These are phyloP conservation scores for Cydonia oblonga DNA, from an alignment of 331 rosid genomes.

Conservation along the genomic window DNA sequence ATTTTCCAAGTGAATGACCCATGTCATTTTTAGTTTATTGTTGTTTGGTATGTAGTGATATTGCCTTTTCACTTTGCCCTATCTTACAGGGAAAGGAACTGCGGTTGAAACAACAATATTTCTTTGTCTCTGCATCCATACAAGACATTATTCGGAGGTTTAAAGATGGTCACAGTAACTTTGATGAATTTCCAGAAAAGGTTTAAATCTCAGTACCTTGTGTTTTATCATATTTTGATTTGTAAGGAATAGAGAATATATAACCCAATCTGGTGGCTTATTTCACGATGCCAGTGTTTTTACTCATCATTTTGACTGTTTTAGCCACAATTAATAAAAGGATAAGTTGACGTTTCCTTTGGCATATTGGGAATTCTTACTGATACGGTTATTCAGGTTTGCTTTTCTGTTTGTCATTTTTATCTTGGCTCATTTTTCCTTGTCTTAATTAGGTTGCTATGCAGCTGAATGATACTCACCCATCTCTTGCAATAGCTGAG, in stretches of 20 bases:
- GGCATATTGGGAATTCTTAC: background rate
- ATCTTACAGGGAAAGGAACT: slow-evolving; percentile 64
- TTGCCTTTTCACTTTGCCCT: background rate
- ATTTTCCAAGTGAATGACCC: background rate
- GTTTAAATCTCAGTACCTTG: slow-evolving; percentile 19
- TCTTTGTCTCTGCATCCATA: slow-evolving; percentile 68
- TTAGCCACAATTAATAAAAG: background rate
- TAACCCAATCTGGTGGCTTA: background rate
- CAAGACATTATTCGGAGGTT: slow-evolving; percentile 70
- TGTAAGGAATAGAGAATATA: background rate
- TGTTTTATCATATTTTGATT: background rate
- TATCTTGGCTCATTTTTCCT: slow-evolving; percentile 10
- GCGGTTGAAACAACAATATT: slow-evolving; percentile 62
- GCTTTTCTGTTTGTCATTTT: background rate
- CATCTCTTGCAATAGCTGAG: slow-evolving; percentile 62
- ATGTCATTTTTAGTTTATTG: background rate
- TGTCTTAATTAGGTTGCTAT: slow-evolving; percentile 44
- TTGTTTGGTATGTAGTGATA: background rate
- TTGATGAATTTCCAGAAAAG: slow-evolving; percentile 56
- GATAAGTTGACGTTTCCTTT: background rate
- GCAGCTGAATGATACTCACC: slow-evolving; percentile 71
- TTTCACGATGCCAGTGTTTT: background rate
- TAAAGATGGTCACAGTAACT: slow-evolving; percentile 49
- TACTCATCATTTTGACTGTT: background rate
- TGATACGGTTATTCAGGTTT: slow-evolving; percentile 8